Evolutionary conservation across 495 filamentous ascomycete species (phyloP).

Genomic region (Xylaria cubensis): DNA sequence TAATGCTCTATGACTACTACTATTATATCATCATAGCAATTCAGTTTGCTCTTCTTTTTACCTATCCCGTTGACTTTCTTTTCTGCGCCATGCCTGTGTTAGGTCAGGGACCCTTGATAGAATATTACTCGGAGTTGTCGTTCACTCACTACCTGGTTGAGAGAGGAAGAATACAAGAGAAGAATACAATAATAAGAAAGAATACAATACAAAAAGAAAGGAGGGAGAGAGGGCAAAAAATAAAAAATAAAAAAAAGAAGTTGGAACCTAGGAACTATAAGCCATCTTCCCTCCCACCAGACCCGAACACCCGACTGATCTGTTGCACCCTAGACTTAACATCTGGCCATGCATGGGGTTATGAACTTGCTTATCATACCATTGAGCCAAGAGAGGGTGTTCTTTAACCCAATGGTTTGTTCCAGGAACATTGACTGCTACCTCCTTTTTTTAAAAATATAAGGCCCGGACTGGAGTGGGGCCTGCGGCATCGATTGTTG

Average conservation of each 20-base stretch:
- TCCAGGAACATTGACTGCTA: background rate
- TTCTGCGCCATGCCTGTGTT: background rate
- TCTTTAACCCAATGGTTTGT: background rate
- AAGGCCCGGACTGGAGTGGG: background rate
- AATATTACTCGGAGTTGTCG: background rate
- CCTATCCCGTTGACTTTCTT: background rate
- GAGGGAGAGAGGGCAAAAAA: background rate
- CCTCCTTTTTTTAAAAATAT: background rate
- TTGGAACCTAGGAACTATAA: background rate
- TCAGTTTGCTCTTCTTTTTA: background rate
- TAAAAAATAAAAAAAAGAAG: background rate
- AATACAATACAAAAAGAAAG: too few relatives aligned
- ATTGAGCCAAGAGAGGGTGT: background rate
- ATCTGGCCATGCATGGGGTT: background rate
- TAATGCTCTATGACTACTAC: slow-evolving; percentile 23
- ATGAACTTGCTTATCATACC: too few relatives aligned
- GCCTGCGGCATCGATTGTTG: background rate
- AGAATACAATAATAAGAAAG: too few relatives aligned
- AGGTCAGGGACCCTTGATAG: background rate
- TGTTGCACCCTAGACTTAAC: background rate
- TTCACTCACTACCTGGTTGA: background rate
- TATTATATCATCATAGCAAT: slow-evolving; percentile 14
- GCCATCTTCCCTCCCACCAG: background rate
- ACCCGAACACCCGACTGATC: background rate
- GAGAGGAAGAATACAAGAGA: background rate